phyloP scores from a whole-genome alignment of 164 flowering plant genomes.

The Nelumbo lutea region DNA sequence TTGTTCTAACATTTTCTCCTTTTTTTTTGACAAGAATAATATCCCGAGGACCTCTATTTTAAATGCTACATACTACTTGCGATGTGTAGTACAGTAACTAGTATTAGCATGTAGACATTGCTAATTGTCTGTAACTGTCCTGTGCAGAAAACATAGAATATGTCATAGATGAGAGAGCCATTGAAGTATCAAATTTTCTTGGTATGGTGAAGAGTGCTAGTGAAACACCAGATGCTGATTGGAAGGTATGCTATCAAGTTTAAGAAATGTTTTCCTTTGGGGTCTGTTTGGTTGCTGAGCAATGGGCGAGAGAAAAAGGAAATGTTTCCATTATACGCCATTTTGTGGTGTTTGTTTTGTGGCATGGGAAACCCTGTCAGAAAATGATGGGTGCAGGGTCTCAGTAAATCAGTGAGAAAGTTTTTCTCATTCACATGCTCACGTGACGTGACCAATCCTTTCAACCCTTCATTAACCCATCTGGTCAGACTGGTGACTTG shows the following conservation, averaged over 20 bases:
- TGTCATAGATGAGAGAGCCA: slow-evolving; percentile 35
- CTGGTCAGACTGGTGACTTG: too few relatives aligned
- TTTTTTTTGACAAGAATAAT: neutral
- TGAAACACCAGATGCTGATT: slow-evolving; percentile 25
- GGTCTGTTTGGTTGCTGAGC: too few relatives aligned
- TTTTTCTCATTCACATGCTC: too few relatives aligned
- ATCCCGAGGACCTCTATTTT: neutral
- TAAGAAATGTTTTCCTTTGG: neutral
- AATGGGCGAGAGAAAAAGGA: too few relatives aligned
- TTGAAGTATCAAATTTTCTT: slow-evolving; percentile 43
- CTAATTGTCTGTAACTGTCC: neutral
- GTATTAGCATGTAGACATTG: neutral
- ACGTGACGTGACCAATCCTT: too few relatives aligned
- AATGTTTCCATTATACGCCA: too few relatives aligned
- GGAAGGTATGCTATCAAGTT: slow-evolving; percentile 36
- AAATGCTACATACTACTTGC: neutral
- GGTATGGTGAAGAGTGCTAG: slow-evolving; percentile 51
- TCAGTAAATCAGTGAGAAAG: too few relatives aligned
- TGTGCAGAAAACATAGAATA: slow-evolving; percentile 32
- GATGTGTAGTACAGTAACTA: neutral
- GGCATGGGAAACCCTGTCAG: too few relatives aligned
- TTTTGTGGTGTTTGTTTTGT: too few relatives aligned
- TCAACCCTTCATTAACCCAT: too few relatives aligned
- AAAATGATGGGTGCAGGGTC: too few relatives aligned
- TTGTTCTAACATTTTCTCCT: neutral